These are phyloP conservation scores for Colletotrichum orbiculare DNA, from an alignment of 2,329 filamentous ascomycete genomes.

Conservation along the genomic window DNA sequence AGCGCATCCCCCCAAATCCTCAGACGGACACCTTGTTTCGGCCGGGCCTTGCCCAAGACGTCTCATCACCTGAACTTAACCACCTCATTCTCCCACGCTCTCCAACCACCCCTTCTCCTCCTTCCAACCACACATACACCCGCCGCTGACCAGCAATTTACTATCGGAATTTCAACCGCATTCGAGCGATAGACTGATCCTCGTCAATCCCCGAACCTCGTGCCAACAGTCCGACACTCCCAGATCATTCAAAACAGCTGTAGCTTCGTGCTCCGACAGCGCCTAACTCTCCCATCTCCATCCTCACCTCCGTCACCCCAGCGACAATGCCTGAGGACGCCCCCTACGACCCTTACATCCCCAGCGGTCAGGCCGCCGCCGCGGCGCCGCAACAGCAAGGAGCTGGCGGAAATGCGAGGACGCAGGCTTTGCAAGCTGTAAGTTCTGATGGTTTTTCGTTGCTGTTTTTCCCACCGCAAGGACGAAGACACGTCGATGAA, in stretches of 20 bases:
- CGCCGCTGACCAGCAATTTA: constrained; percentile 21
- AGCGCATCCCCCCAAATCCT: constrained; percentile 34
- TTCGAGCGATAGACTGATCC: constrained; percentile 22
- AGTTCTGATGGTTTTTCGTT: constrained; percentile 54
- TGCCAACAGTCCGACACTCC: constrained; percentile 11
- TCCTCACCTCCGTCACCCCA: constrained; percentile 34
- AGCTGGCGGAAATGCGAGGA: constrained; percentile 61
- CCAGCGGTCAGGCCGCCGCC: constrained; percentile 68
- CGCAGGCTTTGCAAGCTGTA: constrained; percentile 84
- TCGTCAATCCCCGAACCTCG: constrained; percentile 10
- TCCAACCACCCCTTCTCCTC: constrained; percentile 36
- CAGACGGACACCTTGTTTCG: constrained; percentile 37
- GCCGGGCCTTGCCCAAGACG: constrained; percentile 34
- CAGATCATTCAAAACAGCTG: not conserved
- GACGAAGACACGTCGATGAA: constrained; percentile 19
- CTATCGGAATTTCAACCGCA: constrained; percentile 6
- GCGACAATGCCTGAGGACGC: constrained; percentile 65
- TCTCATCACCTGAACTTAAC: constrained; percentile 38
- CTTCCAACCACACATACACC: constrained; percentile 29
- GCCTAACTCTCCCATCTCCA: not conserved
- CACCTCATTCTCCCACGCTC: constrained; percentile 35
- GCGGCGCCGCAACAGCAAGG: constrained; percentile 54
- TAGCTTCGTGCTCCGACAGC: constrained; percentile 24
- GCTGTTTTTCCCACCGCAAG: constrained; percentile 11
- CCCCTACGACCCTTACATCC: constrained; percentile 92